A percentile compares a stretch with the other conserved stretches of the same genome.
These are phyloP conservation scores for Hyparrhenia diplandra DNA, from an alignment of 176 grass and related monocot species.

Conservation along the genomic window DNA sequence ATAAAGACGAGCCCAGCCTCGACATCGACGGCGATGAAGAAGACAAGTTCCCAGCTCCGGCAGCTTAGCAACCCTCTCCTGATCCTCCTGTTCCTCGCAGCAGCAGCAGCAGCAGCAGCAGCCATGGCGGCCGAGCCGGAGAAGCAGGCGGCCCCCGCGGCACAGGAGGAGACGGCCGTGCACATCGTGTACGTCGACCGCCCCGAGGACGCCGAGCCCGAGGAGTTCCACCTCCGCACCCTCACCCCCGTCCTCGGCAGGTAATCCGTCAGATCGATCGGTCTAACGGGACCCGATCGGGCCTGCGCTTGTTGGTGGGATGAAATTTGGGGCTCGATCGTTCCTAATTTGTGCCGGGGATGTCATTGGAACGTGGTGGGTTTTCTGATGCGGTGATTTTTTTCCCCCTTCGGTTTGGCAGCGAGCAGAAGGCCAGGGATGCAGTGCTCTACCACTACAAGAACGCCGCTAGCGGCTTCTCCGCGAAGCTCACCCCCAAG, in stretches of 20 bases:
- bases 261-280: conserved; percentile 2
- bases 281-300: background rate
- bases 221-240: conserved; percentile 89
- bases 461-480: conserved; percentile 82
- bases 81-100: conserved; percentile 18
- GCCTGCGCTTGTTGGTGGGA: background rate
- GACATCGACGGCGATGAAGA: conserved; percentile 29
- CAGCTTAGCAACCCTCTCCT: background rate
- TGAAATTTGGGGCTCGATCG: background rate
- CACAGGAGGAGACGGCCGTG: conserved; percentile 48
- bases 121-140: conserved; percentile 45
- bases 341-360: background rate
- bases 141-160: conserved; percentile 2
- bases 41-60: background rate
- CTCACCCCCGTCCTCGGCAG: conserved; percentile 68
- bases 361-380: background rate
- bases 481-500: conserved; percentile 64
- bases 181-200: conserved; percentile 81
- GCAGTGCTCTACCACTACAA: conserved; percentile 85
- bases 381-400: conserved; percentile 22
- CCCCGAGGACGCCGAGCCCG: conserved; percentile 59
- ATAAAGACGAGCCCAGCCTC: background rate
- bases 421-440: conserved; percentile 71
- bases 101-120: conserved; percentile 17
- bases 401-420: background rate